Evolutionary conservation across 225 moss, liverwort and hornwort species (phyloP).

Genomic region (Rhytidiadelphus loreus): DNA sequence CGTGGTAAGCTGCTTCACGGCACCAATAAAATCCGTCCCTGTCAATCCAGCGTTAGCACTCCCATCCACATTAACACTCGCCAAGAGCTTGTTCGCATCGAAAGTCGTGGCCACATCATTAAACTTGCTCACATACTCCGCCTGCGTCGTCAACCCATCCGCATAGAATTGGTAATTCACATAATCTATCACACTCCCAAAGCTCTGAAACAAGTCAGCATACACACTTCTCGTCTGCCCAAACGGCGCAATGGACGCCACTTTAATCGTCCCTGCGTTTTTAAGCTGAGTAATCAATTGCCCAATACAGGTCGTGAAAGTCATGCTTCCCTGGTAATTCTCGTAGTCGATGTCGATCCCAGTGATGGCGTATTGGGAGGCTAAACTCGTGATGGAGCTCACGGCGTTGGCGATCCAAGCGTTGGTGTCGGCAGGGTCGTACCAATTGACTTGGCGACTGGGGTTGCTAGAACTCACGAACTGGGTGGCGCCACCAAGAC

Average conservation of each 20-base stretch:
- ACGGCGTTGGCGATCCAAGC: conserved; percentile 19
- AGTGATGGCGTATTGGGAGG: conserved; percentile 15
- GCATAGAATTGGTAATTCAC: conserved; percentile 12
- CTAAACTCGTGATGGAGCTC: conserved; percentile 3
- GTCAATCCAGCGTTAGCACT: neutral
- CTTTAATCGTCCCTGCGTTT: neutral
- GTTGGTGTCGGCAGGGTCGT: neutral
- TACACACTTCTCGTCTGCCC: neutral
- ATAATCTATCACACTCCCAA: neutral
- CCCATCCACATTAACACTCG: neutral
- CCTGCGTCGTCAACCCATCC: neutral
- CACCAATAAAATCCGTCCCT: neutral
- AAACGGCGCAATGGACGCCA: conserved; percentile 1
- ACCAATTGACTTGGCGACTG: neutral
- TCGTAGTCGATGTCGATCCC: conserved; percentile 38
- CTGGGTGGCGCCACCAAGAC: neutral
- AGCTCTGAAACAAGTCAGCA: neutral
- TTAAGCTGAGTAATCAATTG: neutral
- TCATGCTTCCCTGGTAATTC: neutral
- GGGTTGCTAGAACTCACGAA: neutral
- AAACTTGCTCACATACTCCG: neutral
- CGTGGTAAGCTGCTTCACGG: neutral
- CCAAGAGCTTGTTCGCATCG: neutral
- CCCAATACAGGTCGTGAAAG: conserved; percentile 1
- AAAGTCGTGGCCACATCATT: neutral